Percentiles rank a stretch among this genome's conserved stretches.
Evolutionary conservation across 148 eudicot genomes (phyloP).

Genomic region (Rhododendron henanense): DNA sequence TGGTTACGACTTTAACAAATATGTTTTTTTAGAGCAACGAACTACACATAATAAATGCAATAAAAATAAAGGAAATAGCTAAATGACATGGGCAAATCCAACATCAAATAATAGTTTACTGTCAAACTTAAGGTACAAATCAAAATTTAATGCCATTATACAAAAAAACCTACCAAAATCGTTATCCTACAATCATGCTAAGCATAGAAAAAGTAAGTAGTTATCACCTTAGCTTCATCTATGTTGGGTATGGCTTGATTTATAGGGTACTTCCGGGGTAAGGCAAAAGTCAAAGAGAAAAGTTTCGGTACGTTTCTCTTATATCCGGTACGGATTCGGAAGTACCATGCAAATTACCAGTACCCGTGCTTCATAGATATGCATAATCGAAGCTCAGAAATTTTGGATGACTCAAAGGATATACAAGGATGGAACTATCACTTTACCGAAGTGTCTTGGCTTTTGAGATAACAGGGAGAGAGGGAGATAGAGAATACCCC

Average conservation of each 20-base stretch:
- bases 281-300: background rate
- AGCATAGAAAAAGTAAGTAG: background rate
- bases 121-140: background rate
- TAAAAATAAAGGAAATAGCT: background rate
- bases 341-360: background rate
- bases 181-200: background rate
- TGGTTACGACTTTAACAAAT: background rate
- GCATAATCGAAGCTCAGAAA: background rate
- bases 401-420: background rate
- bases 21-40: background rate
- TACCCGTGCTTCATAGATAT: background rate
- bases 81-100: background rate
- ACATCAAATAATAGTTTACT: background rate
- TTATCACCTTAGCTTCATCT: background rate
- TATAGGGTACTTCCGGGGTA: background rate
- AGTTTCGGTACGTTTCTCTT: background rate
- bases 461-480: background rate
- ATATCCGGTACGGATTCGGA: background rate
- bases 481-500: constrained; percentile 48
- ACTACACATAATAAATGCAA: background rate
- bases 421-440: background rate
- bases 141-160: background rate
- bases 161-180: background rate
- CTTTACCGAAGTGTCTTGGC: too few species aligned
- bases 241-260: background rate